Evolutionary conservation across 2,329 filamentous ascomycete species (phyloP).

Genomic region (Phoma sp.): DNA sequence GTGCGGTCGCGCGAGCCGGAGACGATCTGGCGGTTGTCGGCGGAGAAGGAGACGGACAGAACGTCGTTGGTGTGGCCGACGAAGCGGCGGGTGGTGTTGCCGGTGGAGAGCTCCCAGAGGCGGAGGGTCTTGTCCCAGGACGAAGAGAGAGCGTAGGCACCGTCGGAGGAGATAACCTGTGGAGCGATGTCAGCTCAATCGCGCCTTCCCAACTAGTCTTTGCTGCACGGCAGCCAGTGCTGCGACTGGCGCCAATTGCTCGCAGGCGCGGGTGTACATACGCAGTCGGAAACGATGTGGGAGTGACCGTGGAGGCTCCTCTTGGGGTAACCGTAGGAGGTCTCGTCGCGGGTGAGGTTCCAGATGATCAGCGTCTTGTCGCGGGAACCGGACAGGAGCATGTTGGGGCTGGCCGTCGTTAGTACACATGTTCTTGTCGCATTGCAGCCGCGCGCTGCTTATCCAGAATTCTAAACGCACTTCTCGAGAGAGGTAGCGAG

Average conservation of each 20-base stretch:
- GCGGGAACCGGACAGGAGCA: slow-evolving; percentile 96
- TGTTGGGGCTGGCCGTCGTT: slow-evolving; percentile 79
- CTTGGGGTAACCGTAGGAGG: slow-evolving; percentile 98
- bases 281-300: slow-evolving; percentile 99
- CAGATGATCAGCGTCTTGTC: slow-evolving; percentile 99
- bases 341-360: slow-evolving; percentile 99
- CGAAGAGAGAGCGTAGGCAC: slow-evolving; percentile 97
- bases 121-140: slow-evolving; percentile 99
- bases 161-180: slow-evolving; percentile 98
- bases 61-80: slow-evolving; percentile 99
- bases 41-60: slow-evolving; percentile 99
- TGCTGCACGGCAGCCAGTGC: slow-evolving; percentile 1
- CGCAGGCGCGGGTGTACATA: slow-evolving; percentile 63
- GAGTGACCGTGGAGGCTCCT: slow-evolving; percentile 98
- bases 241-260: slow-evolving; percentile 31
- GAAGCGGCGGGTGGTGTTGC: slow-evolving; percentile 96
- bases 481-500: slow-evolving; percentile 99
- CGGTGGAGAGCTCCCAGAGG: slow-evolving; percentile 97
- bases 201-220: slow-evolving; percentile 25
- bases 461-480: slow-evolving; percentile 55
- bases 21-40: slow-evolving; percentile 99
- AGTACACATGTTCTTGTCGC: slow-evolving; percentile 32
- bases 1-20: slow-evolving; percentile 97
- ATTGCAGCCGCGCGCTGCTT: slow-evolving; percentile 20
- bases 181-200: slow-evolving; percentile 45